Conservation (phyloP, 352 stramenopile species). For the Achlya hypogyna region DNA sequence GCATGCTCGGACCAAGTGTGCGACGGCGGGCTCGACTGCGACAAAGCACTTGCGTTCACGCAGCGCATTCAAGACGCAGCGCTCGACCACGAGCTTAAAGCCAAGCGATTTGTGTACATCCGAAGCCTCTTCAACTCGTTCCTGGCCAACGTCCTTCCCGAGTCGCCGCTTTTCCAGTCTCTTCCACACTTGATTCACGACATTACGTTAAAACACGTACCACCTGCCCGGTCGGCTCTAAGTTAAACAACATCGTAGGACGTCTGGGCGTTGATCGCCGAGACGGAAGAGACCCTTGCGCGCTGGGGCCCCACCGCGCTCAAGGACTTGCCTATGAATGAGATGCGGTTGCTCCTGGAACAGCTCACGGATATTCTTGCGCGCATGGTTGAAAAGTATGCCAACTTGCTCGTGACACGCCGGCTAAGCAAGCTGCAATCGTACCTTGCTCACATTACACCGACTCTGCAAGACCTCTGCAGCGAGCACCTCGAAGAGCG, state of each 20-base stretch:
- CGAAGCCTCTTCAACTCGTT: constrained; percentile 10
- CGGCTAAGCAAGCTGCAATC: constrained; percentile 33
- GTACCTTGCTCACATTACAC: constrained; percentile 36
- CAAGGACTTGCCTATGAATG: constrained; percentile 32
- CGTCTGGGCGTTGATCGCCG: constrained; percentile 46
- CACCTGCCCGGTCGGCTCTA: not conserved
- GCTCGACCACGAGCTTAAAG: not conserved
- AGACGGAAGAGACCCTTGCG: constrained; percentile 36
- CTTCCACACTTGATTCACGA: not conserved
- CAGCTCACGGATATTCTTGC: constrained; percentile 24
- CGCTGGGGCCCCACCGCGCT: constrained; percentile 32
- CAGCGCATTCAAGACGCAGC: constrained; percentile 1
- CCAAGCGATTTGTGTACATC: constrained; percentile 1
- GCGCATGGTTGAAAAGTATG: constrained; percentile 19
- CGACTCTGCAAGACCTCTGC: constrained; percentile 49
- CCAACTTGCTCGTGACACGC: constrained; percentile 25
- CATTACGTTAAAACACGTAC: constrained; percentile 7
- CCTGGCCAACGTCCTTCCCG: not conserved
- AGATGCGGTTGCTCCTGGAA: constrained; percentile 27
- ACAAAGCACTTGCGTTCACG: constrained; percentile 5
- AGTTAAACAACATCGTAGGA: constrained; percentile 13
- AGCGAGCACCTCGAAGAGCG: constrained; percentile 47
- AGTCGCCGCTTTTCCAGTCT: not conserved
- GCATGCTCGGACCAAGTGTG: constrained; percentile 7
- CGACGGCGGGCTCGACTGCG: not conserved